phyloP scores from a whole-genome alignment of 2,329 filamentous ascomycete genomes.

The Colletotrichum agaves region DNA sequence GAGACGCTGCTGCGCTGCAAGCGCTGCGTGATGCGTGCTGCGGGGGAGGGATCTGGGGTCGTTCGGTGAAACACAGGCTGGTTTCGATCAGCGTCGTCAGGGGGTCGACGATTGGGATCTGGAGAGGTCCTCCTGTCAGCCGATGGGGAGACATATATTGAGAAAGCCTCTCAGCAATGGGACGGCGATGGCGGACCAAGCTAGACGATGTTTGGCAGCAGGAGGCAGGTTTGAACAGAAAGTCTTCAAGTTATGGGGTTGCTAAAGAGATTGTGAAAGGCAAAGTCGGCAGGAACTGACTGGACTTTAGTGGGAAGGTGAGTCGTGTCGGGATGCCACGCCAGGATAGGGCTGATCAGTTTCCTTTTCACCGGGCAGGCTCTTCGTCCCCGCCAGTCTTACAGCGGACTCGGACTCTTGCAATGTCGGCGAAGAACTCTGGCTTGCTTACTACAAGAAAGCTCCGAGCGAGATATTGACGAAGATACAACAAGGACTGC shows the following conservation, averaged over 20 bases:
- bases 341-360: slow-evolving; percentile 36
- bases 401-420: neutral
- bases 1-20: slow-evolving; percentile 20
- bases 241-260: neutral
- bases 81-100: slow-evolving; percentile 30
- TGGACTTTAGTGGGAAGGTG: slow-evolving; percentile 10
- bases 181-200: neutral
- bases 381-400: neutral
- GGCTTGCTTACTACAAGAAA: slow-evolving; percentile 1
- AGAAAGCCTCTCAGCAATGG: too few species aligned
- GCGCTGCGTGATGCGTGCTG: slow-evolving; percentile 25
- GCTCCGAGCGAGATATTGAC: neutral
- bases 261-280: slow-evolving; percentile 13
- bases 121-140: neutral
- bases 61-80: slow-evolving; percentile 35
- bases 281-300: slow-evolving; percentile 8
- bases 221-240: neutral
- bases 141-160: neutral
- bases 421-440: too few species aligned
- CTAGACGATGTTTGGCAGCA: neutral
- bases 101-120: neutral
- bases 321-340: slow-evolving; percentile 22
- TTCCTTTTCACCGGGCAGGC: slow-evolving; percentile 4
- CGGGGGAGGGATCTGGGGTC: slow-evolving; percentile 36
- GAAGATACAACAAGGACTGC: too few species aligned